phyloP scores from a whole-genome alignment of 2,329 filamentous ascomycete genomes.

The Exophiala spinifera region DNA sequence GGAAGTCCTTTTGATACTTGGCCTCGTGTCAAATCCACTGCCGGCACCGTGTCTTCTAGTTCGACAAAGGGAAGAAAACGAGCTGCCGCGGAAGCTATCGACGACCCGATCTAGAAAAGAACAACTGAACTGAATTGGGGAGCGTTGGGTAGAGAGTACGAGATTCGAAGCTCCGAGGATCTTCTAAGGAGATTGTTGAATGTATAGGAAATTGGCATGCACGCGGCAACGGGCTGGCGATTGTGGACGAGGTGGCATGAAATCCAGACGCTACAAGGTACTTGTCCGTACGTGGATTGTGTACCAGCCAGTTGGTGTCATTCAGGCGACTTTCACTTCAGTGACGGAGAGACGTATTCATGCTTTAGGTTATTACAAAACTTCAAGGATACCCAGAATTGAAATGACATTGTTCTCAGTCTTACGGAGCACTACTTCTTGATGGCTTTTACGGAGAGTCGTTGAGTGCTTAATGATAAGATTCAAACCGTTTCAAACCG shows the following conservation, averaged over 20 bases:
- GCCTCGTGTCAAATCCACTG: conserved; percentile 26
- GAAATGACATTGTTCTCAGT: neutral
- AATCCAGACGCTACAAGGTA: neutral
- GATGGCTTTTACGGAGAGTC: too few relatives aligned
- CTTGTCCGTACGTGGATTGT: too few relatives aligned
- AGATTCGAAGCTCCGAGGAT: neutral
- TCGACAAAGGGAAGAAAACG: conserved; percentile 23
- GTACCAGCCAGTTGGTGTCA: too few relatives aligned
- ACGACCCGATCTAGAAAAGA: conserved; percentile 1
- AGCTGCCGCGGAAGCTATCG: conserved; percentile 18
- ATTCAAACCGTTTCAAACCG: too few relatives aligned
- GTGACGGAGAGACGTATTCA: neutral
- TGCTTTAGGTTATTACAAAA: neutral
- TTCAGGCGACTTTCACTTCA: neutral
- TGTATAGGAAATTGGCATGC: neutral
- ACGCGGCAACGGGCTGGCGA: neutral
- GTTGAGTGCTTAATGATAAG: too few relatives aligned
- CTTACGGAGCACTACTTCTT: neutral
- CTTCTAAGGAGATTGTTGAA: neutral
- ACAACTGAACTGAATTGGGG: conserved; percentile 7
- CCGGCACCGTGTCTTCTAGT: conserved; percentile 5
- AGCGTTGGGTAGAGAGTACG: conserved; percentile 1
- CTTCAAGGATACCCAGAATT: neutral
- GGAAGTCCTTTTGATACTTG: conserved; percentile 30
- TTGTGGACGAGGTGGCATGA: neutral